These are phyloP conservation scores for Straminergon stramineum DNA, from an alignment of 225 moss, liverwort and hornwort species.

Conservation along the genomic window DNA sequence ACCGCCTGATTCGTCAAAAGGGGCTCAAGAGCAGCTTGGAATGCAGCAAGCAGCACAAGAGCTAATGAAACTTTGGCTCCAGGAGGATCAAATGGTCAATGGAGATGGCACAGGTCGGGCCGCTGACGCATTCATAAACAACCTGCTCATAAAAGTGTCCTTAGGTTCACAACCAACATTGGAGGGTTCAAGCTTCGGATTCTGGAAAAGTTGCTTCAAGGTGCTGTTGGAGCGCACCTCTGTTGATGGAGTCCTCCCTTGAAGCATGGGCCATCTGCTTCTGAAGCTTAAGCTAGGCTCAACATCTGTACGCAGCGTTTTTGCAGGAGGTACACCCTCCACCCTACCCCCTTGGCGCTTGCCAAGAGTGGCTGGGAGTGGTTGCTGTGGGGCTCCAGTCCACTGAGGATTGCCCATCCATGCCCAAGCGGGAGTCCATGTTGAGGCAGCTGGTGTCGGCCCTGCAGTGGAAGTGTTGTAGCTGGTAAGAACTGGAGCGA, in stretches of 20 bases:
- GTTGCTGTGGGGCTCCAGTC: not conserved
- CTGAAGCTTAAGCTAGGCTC: not conserved
- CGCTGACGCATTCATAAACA: not conserved
- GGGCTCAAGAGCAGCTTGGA: not conserved
- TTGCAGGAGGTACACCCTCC: not conserved
- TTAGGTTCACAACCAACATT: slow-evolving; percentile 1
- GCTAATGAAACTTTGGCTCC: not conserved
- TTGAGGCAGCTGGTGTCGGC: not conserved
- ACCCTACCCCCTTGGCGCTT: slow-evolving; percentile 25
- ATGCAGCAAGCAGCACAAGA: not conserved
- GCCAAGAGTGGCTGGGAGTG: not conserved
- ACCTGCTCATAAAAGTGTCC: slow-evolving; percentile 5
- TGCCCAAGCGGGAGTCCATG: slow-evolving; percentile 21
- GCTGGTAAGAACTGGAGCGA: not conserved
- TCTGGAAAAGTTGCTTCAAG: slow-evolving; percentile 14
- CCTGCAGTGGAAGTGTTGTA: not conserved
- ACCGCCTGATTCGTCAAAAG: not conserved
- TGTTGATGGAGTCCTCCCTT: not conserved
- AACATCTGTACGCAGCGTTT: not conserved
- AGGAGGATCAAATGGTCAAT: slow-evolving; percentile 12
- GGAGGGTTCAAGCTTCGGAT: slow-evolving; percentile 14
- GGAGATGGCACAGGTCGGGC: slow-evolving; percentile 11
- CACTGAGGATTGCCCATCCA: slow-evolving; percentile 4
- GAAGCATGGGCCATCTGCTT: slow-evolving; percentile 28
- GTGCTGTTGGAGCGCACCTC: not conserved